Evolutionary conservation across 352 stramenopile species (phyloP).

Genomic region (Globisporangium echinulatum): DNA sequence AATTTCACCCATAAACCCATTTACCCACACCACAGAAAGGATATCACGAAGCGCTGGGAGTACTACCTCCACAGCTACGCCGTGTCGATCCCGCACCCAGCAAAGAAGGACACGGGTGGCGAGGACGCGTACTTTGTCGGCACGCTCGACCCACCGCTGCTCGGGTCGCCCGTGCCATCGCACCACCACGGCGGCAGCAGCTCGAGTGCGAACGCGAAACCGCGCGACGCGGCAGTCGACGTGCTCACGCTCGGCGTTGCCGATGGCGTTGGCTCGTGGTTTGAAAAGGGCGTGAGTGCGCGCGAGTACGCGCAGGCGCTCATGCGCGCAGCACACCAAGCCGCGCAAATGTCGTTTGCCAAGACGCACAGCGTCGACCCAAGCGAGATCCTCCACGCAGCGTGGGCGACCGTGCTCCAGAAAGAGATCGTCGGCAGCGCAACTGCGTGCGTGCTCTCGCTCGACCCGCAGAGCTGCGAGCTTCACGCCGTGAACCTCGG

Average conservation of each 20-base stretch:
- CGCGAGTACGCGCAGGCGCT: conserved; percentile 64
- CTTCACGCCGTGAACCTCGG: conserved; percentile 94
- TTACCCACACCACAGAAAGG: background rate
- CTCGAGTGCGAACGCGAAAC: conserved; percentile 22
- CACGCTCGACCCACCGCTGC: conserved; percentile 28
- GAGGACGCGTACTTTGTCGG: conserved; percentile 94
- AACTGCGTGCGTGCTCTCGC: conserved; percentile 89
- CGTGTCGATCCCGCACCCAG: conserved; percentile 71
- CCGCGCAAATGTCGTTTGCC: conserved; percentile 47
- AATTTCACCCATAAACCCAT: too few species aligned
- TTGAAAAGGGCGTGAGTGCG: conserved; percentile 88
- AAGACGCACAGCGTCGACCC: conserved; percentile 60
- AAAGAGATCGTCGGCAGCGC: conserved; percentile 91
- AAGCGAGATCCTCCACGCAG: conserved; percentile 55
- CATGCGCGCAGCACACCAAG: conserved; percentile 70
- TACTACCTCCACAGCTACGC: conserved; percentile 69
- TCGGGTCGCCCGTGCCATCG: conserved; percentile 10
- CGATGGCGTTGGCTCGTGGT: conserved; percentile 95
- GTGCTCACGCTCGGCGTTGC: conserved; percentile 91
- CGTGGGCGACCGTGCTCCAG: conserved; percentile 75
- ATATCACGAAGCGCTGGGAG: conserved; percentile 24
- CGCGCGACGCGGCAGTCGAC: conserved; percentile 21
- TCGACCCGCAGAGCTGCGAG: conserved; percentile 89
- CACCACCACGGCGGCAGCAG: too few species aligned
- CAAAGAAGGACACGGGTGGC: conserved; percentile 63